A percentile compares a stretch with the other conserved stretches of the same genome.
Evolutionary conservation across 163 green algal species (phyloP).

Genomic region (Chloromonas sp.): DNA sequence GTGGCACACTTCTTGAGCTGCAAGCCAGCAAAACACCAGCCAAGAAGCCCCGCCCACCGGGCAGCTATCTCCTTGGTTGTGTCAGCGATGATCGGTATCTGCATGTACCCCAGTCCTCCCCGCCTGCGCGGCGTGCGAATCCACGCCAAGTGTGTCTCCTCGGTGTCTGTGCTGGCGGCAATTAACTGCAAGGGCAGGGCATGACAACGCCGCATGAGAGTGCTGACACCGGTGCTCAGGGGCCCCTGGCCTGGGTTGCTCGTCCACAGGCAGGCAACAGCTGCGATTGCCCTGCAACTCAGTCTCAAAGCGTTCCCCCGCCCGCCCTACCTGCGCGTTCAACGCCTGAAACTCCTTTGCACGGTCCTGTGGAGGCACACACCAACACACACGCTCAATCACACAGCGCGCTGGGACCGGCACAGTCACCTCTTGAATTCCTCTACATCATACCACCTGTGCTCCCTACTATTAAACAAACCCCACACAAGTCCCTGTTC

Average conservation of each 20-base stretch:
- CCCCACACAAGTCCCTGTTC: too few relatives aligned
- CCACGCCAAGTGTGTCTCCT: conserved; percentile 77
- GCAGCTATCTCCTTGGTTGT: conserved; percentile 58
- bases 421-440: too few relatives aligned
- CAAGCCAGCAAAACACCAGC: too few relatives aligned
- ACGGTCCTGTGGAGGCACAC: conserved; percentile 72
- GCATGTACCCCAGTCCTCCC: conserved; percentile 74
- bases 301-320: neutral
- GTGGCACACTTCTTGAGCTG: too few relatives aligned
- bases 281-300: neutral
- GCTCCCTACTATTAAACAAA: too few relatives aligned
- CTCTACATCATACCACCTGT: too few relatives aligned
- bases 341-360: conserved; percentile 83
- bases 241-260: too few relatives aligned
- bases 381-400: conserved; percentile 12
- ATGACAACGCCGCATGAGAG: too few relatives aligned
- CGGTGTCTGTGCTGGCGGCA: conserved; percentile 64
- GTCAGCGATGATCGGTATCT: conserved; percentile 79
- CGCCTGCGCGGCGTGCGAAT: conserved; percentile 59
- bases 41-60: neutral
- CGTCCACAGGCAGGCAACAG: neutral
- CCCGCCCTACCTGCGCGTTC: conserved; percentile 28
- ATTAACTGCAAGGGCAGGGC: conserved; percentile 39
- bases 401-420: too few relatives aligned
- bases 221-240: too few relatives aligned